Conservation (phyloP, 2,329 filamentous ascomycete species). For the Calonectria pteridis region DNA sequence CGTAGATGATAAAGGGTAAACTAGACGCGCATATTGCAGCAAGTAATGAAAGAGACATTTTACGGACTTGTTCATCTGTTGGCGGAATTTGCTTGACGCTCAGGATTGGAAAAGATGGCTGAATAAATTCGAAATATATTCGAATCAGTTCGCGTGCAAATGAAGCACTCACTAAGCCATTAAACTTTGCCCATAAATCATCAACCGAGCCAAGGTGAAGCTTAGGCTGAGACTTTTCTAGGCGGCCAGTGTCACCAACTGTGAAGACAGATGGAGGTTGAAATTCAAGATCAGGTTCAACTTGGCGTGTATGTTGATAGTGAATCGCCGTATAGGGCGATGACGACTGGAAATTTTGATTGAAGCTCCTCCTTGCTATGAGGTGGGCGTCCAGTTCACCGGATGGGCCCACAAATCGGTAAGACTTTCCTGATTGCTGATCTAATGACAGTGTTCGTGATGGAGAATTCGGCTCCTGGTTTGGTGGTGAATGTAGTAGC, state of each 20-base stretch:
- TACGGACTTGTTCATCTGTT: background rate
- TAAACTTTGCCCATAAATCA: background rate
- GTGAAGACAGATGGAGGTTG: background rate
- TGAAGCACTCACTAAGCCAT: background rate
- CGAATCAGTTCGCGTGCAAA: background rate
- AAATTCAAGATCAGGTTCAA: background rate
- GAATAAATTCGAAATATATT: background rate
- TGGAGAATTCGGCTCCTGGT: background rate
- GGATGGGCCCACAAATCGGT: background rate
- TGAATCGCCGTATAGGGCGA: background rate
- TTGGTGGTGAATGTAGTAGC: background rate
- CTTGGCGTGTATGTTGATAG: background rate
- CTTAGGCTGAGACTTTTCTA: background rate
- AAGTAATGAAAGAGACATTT: background rate
- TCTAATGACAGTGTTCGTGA: background rate
- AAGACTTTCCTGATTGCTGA: background rate
- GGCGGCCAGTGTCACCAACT: background rate
- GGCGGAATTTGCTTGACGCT: background rate
- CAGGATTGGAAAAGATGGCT: background rate
- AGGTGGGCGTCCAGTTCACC: background rate
- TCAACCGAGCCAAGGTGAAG: background rate
- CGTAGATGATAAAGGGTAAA: background rate
- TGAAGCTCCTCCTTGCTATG: background rate
- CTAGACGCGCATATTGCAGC: background rate
- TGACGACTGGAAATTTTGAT: background rate